These are phyloP conservation scores for Trichoderma sp. DNA, from an alignment of 2,329 filamentous ascomycete genomes.

Conservation along the genomic window DNA sequence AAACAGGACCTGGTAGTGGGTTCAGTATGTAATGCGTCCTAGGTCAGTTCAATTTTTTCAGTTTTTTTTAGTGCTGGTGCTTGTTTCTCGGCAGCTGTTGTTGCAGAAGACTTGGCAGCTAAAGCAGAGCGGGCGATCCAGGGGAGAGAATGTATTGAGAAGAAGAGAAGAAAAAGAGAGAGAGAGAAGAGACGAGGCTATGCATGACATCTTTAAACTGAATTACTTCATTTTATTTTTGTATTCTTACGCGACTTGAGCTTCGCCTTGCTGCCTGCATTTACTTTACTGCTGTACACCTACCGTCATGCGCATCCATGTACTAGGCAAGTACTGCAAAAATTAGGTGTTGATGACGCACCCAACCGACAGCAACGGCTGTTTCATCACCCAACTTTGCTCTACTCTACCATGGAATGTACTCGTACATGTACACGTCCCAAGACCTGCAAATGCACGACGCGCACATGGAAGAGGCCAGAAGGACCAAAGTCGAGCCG, in stretches of 20 bases:
- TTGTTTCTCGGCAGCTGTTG: conserved; percentile 3
- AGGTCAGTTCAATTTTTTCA: background rate
- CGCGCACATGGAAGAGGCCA: background rate
- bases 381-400: background rate
- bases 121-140: background rate
- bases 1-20: background rate
- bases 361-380: background rate
- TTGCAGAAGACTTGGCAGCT: background rate
- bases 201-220: background rate
- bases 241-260: background rate
- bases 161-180: background rate
- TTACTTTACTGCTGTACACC: no score
- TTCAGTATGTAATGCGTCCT: background rate
- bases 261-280: background rate
- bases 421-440: background rate
- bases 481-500: background rate
- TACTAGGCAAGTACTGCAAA: background rate
- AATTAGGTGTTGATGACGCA: background rate
- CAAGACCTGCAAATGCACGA: background rate
- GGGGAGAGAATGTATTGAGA: background rate
- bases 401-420: background rate
- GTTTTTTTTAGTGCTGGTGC: background rate
- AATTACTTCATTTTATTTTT: background rate
- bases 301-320: background rate
- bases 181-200: background rate